These are phyloP conservation scores for Umbellularia californica DNA, from an alignment of 164 flowering plant species.

Conservation along the genomic window DNA sequence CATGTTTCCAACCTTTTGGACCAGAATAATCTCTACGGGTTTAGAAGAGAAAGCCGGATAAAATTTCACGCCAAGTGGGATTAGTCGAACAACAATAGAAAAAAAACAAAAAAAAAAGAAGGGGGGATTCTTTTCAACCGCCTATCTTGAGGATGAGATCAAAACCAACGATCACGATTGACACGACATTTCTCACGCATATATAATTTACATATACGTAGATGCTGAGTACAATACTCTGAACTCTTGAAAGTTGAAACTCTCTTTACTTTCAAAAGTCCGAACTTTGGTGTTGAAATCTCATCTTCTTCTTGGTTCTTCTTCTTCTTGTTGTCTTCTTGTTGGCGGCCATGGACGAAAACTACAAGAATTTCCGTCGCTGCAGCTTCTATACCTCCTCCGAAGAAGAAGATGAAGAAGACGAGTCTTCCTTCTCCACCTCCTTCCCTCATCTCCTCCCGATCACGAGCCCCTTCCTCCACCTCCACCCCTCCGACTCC, in stretches of 20 bases:
- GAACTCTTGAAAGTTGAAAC: not conserved
- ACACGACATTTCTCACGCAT: too few species aligned
- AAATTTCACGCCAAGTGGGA: too few species aligned
- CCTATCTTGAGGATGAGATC: too few species aligned
- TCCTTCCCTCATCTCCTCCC: constrained; percentile 1
- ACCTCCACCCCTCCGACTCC: constrained; percentile 16
- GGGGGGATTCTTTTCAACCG: too few species aligned
- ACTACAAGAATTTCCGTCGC: constrained; percentile 19
- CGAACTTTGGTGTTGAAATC: not conserved
- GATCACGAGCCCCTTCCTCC: constrained; percentile 11
- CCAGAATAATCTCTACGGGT: too few species aligned
- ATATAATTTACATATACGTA: too few species aligned
- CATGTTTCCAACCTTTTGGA: too few species aligned
- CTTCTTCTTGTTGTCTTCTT: not conserved
- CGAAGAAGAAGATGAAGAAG: constrained; percentile 34
- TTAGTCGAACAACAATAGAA: too few species aligned
- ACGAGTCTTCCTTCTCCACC: constrained; percentile 9
- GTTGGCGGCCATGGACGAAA: not conserved
- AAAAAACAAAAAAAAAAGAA: too few species aligned
- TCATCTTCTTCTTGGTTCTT: not conserved
- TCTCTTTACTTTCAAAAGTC: not conserved
- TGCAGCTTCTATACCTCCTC: constrained; percentile 29
- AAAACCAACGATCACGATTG: too few species aligned
- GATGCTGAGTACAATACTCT: too few species aligned
- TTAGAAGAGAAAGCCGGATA: too few species aligned